Evolutionary conservation across 768 basidiomycete genomes (phyloP), one percentile per base, ranked within the genome.

Genomic region (Dendrothele bispora): DNA sequence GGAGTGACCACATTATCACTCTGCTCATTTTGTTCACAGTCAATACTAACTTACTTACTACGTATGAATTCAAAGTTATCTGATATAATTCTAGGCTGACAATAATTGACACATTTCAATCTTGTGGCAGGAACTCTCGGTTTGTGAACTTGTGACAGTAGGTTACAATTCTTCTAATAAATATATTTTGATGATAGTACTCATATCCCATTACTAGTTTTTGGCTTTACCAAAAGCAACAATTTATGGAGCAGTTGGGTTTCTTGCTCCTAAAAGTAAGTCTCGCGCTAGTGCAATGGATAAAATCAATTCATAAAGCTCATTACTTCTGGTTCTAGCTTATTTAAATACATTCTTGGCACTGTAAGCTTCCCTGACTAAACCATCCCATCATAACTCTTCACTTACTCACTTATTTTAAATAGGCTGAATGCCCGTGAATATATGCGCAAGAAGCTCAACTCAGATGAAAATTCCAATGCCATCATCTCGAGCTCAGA

Each of bases 31-130:
- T 40, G 22, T 48, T 48, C 26, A 48, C 39, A 22, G 46, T 48
- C 37, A 48, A 48, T 30, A 48, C 46, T 21, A 47, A 47, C 26
- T 18, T 47, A 22, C 32, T 47, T 25, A 47, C 37, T 10, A 47
- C 37, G 46, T 47, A 3, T 2, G 30, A n/a, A 10, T 10, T n/a
- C n/a, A 32, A n/a, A 10, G 10, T 10, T 32, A 32, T 32, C 30
- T 32, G 30, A 32, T 32, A 32, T 10, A 32, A 10, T 32, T 32
- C 30, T 10, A 32, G n/a, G 10, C 30, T 32, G 30, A 32, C 30
- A n/a, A n/a, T n/a, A n/a, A n/a, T n/a, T n/a, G n/a, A n/a, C n/a
- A n/a, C n/a, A n/a, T 32, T 32, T n/a, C n/a, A 10, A 32, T 32
- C 30, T 32, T 10, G n/a, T 10, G 30, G n/a, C 30, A 10, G 30